phyloP scores from a whole-genome alignment of 2,329 filamentous ascomycete species.

The Scedosporium minutisporum region DNA sequence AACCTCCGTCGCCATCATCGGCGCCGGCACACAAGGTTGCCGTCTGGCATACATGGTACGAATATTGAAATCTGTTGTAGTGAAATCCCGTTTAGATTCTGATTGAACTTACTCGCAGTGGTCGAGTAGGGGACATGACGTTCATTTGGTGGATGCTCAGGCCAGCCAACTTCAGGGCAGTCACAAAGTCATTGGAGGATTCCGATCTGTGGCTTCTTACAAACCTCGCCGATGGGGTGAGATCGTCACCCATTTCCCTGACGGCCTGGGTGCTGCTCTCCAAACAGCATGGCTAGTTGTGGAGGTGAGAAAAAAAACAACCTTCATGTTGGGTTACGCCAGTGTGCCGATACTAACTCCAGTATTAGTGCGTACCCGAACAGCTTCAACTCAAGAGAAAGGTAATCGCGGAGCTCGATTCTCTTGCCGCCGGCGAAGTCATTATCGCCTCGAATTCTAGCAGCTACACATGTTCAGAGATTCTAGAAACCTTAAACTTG shows the following conservation, averaged over 20 bases:
- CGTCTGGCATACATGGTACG: constrained; percentile 21
- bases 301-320: constrained; percentile 13
- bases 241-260: constrained; percentile 14
- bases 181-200: constrained; percentile 15
- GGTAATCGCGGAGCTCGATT: constrained; percentile 28
- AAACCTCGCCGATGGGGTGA: constrained; percentile 11
- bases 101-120: constrained; percentile 12
- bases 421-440: constrained; percentile 20
- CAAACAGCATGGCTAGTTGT: constrained; percentile 17
- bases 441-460: constrained; percentile 38
- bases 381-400: constrained; percentile 28
- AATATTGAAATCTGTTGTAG: too few relatives aligned
- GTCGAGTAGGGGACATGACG: constrained; percentile 19
- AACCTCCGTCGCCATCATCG: constrained; percentile 16
- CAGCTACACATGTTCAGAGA: constrained; percentile 32
- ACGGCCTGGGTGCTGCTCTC: constrained; percentile 12
- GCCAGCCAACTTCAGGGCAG: constrained; percentile 17
- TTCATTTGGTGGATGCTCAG: constrained; percentile 19
- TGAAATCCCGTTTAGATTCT: neutral
- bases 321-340: neutral
- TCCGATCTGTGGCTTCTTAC: constrained; percentile 10
- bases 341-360: constrained; percentile 6
- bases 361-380: constrained; percentile 32
- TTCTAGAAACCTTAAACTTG: constrained; percentile 25
- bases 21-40: constrained; percentile 21